Base-by-base conservation (phyloP, 805 yeast genomes). In the Saccharomycopsis amapae region DNA sequence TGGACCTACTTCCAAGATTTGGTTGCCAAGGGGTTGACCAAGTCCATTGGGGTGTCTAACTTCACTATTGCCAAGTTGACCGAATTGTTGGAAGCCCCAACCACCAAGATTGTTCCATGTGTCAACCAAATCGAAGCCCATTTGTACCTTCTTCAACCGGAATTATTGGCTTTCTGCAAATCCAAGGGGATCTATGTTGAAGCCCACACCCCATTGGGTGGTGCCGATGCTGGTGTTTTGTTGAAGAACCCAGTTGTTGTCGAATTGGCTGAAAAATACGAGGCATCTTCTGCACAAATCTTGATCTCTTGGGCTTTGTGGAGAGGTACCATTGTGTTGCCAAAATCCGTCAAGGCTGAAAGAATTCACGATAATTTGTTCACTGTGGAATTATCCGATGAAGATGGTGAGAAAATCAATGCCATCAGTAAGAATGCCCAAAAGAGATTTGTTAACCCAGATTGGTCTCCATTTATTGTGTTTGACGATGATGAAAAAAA, bases 201-300 rank as follows among this genome's bases (percentile, higher is more conserved):
- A 60, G 94, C 94, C 7, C 86, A 84, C 64, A 79, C 86, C 25
- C 93, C 95, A 22, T 68, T 85, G 54, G 90, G 88, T 6, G 85
- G 88, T 3, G 72, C 81, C 25, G 62, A 66, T 5, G 73, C 70
- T 47, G 72, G 80, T 7, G 80, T 83, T 12, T 53, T 77, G 13
- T 61, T 76, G 48, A 58, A 62, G 23, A 72, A 78, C 53, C 68
- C 64, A 22, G 59, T 64, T 4, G 56, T 80, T 17, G 49, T 56
- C 2, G 62, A 62, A 4, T 56, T 79, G 31, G 77, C 81, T 9
- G 58, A 69, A 37, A 71, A 68, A 49, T 58, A 64, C 49, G 57
- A 57, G 6, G 67, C 65, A 35, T 52, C 67, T 19, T 62, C 74
- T 28, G 75, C 77, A 15, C 64, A 66, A 43, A 48, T 74, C 42